Evolutionary conservation across 1,284 basidiomycete genomes (phyloP).

Genomic region (Trametes pubescens): DNA sequence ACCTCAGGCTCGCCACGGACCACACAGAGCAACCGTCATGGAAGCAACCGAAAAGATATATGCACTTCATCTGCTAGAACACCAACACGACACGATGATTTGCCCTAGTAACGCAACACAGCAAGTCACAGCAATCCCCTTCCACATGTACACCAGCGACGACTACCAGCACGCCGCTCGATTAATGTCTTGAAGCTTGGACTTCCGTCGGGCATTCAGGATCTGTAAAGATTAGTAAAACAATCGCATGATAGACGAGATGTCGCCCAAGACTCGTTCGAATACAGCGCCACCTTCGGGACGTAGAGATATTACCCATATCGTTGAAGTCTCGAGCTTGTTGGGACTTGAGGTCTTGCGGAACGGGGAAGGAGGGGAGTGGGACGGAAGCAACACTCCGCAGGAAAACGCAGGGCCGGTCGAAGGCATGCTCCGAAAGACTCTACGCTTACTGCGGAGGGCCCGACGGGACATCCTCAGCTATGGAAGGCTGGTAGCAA

Average conservation of each 20-base stretch:
- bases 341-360: not conserved
- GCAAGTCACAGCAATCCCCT: not conserved
- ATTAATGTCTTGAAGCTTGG: not conserved
- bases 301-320: conserved; percentile 12
- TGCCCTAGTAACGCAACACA: not conserved
- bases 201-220: not conserved
- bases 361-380: too few species aligned
- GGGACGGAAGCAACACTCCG: conserved; percentile 7
- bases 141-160: not conserved
- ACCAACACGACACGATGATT: not conserved
- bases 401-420: conserved; percentile 11
- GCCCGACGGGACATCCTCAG: conserved; percentile 14
- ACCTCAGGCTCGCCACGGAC: not conserved
- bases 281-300: conserved; percentile 1
- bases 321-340: not conserved
- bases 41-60: not conserved
- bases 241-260: not conserved
- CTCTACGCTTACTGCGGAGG: conserved; percentile 14
- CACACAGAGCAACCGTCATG: not conserved
- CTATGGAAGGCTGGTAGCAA: not conserved
- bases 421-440: conserved; percentile 4
- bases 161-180: not conserved
- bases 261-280: not conserved
- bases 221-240: conserved; percentile 19
- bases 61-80: not conserved